Conservation (phyloP, 805 yeast species). For the Candida tibetensis region DNA sequence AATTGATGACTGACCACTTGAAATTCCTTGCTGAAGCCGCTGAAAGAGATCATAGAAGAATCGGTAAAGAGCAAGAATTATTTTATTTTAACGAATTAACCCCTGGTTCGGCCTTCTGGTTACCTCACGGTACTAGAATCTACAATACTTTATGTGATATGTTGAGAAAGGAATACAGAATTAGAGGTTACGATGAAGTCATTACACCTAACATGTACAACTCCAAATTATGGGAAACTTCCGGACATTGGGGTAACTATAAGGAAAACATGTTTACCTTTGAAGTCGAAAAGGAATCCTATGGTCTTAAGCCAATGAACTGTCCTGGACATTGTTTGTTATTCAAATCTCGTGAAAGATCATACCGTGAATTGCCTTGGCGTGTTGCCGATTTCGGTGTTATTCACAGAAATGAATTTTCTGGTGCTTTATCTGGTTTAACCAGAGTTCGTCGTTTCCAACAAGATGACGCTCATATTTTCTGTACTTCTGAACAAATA, state of each 20-base stretch:
- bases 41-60: slow-evolving; percentile 91
- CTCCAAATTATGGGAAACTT: slow-evolving; percentile 95
- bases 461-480: slow-evolving; percentile 98
- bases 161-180: slow-evolving; percentile 79
- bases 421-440: slow-evolving; percentile 87
- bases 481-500: slow-evolving; percentile 91
- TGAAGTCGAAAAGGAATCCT: slow-evolving; percentile 94
- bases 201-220: slow-evolving; percentile 99
- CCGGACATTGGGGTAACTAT: slow-evolving; percentile 98
- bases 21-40: slow-evolving; percentile 96
- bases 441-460: slow-evolving; percentile 99
- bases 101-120: slow-evolving; percentile 98
- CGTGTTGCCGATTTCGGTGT: slow-evolving; percentile 98
- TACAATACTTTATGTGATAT: slow-evolving; percentile 82
- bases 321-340: slow-evolving; percentile 92
- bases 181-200: slow-evolving; percentile 96
- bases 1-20: slow-evolving; percentile 89
- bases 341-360: slow-evolving; percentile 89
- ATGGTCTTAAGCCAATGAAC: slow-evolving; percentile 93
- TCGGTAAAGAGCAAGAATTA: slow-evolving; percentile 95
- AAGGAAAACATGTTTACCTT: slow-evolving; percentile 96
- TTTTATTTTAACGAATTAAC: slow-evolving; percentile 95
- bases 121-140: slow-evolving; percentile 98
- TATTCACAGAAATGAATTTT: slow-evolving; percentile 92
- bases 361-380: slow-evolving; percentile 97